Evolutionary conservation across 139 green algal genomes (phyloP).

Genomic region (Picochlorum sp.): DNA sequence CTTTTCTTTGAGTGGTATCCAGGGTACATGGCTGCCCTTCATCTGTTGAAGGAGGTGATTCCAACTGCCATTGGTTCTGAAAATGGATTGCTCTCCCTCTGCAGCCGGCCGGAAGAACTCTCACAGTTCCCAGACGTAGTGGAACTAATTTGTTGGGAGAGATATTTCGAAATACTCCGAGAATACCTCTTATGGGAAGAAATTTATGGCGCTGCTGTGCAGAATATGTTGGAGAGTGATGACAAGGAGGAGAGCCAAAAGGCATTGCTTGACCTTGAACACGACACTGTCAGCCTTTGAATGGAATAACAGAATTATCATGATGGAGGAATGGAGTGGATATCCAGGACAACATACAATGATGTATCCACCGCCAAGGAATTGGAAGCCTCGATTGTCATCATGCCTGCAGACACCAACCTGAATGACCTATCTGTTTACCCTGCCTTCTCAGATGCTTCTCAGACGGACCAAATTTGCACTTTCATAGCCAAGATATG

Average conservation of each 20-base stretch:
- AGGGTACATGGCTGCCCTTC: constrained; percentile 11
- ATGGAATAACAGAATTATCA: constrained; percentile 5
- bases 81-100: background rate
- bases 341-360: no score
- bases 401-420: no score
- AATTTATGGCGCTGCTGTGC: constrained; percentile 7
- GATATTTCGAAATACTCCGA: constrained; percentile 16
- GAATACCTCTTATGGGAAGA: constrained; percentile 26
- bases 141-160: constrained; percentile 15
- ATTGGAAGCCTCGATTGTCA: no score
- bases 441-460: no score
- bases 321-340: no score
- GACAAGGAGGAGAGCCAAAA: background rate
- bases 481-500: no score
- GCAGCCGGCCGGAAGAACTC: background rate
- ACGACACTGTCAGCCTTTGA: constrained; percentile 16
- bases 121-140: background rate
- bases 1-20: constrained; percentile 24
- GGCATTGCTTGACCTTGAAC: constrained; percentile 8
- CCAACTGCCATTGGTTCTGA: constrained; percentile 8
- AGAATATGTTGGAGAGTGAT: constrained; percentile 6
- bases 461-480: no score
- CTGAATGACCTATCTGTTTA: no score
- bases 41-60: constrained; percentile 25
- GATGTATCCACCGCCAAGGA: no score